Base-by-base conservation (phyloP, 1,139 yeast species). In the Pichia sp. region DNA sequence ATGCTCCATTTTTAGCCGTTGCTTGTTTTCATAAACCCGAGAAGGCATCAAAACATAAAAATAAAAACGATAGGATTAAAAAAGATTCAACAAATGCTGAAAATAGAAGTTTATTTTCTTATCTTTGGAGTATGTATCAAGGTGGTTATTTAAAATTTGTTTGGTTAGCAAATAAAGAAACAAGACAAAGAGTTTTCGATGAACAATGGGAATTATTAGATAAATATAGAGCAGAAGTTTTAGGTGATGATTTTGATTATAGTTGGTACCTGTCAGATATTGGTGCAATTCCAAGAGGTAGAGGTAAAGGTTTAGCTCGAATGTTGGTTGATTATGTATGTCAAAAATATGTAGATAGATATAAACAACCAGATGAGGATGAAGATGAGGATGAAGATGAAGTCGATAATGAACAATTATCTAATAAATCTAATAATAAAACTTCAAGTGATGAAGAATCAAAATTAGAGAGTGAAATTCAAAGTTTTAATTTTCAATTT, bases 291-390 rank as follows among this genome's bases (percentile, higher is more conserved):
- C 73, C 72, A n/a, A 62, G 67, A 40, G 84, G 85, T 29, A 67
- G 84, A 57, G 86, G 87, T 39, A 80, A 80, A 63, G 87, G 87
- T 6, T 76, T 81, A 60, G 79, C 76, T 27, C 65, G 86, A 46
- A 70, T 71, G 51, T 69, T 79, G 61, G 73, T 81, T 50, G 77
- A 78, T 41, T 76, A 68, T 57, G 80, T 78, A 70, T 64, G 65
- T 37, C 62, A 61, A 37, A 60, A 63, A 46, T 65, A 55, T 45
- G 54, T 65, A 33, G 69, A 65, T 45, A 50, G 49, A 7, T 62
- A 58, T 48, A 60, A 52, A 41, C 55, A 53, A 29, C 52, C 57
- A 6, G 39, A 47, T 7, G 55, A 52, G 25, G 58, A 57, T 26
- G 62, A 54, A 30, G 53, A 51, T 5, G 57, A 53, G 26, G 56